Base-by-base conservation (phyloP, 768 basidiomycete species). In the Nidularia pulvinata region DNA sequence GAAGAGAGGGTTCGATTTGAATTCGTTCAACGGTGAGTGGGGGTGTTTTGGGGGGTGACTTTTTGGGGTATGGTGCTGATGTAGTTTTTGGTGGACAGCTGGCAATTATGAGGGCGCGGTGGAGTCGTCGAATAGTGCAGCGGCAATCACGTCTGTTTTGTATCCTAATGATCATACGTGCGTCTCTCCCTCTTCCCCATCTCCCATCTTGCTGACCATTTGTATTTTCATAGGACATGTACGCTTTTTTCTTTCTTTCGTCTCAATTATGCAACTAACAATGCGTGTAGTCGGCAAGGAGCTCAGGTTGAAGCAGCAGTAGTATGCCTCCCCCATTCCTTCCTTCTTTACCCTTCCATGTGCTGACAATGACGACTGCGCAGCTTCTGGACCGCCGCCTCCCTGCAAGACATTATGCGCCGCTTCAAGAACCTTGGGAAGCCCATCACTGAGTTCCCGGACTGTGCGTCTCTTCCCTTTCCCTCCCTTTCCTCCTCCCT, bases 1-100 rank as follows among this genome's bases (percentile, higher is more conserved):
- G 22, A 92, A 93, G 77, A 78, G 91, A 61, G 92, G 91, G 1
- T 98, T 98, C 65, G 95, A 98, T 71, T 69, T 98, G 59, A 90
- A 94, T 68, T 91, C 89, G 46, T 98, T 98, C 84, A 98, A 98
- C 65, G n/a, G n/a, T n/a, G n/a, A n/a, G n/a, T n/a, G n/a, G n/a
- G n/a, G 92, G 91, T 91, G 56, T 51, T 72, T 55, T 22, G 39
- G 14, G 6, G 32, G 33, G 39, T 1, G 3, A 11, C 13, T 46
- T 1, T 16, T 46, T 22, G 33, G 3, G 36, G 5, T 46, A 7
- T 7, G 11, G 16, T n/a, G 9, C 30, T 37, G 9, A 9, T 9
- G 50, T 34, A 45, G 34, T 48, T 49, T 22, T 56, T 93, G n/a
- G n/a, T n/a, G n/a, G n/a, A n/a, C n/a, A n/a, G 93, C 93, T 55